A percentile compares a stretch with the other conserved stretches of the same genome.
Conservation (phyloP, 176 grass and related monocot genomes). For the Pontederia crassipes region DNA sequence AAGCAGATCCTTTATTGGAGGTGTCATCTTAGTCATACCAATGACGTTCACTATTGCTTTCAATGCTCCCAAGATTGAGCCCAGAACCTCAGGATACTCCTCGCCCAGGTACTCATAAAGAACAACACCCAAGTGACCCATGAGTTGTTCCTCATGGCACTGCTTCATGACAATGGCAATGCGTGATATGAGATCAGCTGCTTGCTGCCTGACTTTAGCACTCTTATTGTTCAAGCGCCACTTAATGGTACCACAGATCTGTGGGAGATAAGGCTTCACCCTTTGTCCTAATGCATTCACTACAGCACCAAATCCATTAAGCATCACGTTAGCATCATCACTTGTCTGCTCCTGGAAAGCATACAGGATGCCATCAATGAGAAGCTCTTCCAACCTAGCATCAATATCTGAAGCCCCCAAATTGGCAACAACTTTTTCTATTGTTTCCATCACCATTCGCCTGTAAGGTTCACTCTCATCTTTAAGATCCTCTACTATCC, state of each 20-base stretch:
- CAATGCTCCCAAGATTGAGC: conserved; percentile 86
- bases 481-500: conserved; percentile 91
- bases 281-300: conserved; percentile 86
- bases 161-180: conserved; percentile 98
- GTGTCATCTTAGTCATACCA: conserved; percentile 99
- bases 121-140: conserved; percentile 94
- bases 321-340: conserved; percentile 99
- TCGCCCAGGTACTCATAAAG: conserved; percentile 94
- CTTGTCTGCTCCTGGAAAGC: conserved; percentile 99
- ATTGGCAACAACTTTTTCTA: conserved; percentile 94
- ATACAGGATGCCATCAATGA: conserved; percentile 96
- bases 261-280: conserved; percentile 90
- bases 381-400: conserved; percentile 80
- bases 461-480: conserved; percentile 93
- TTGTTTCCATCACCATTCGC: conserved; percentile 99
- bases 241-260: conserved; percentile 99
- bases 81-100: conserved; percentile 95
- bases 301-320: conserved; percentile 98
- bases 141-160: conserved; percentile 91
- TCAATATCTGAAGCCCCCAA: conserved; percentile 96
- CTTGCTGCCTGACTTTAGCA: conserved; percentile 94
- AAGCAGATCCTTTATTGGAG: conserved; percentile 94
- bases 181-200: conserved; percentile 91
- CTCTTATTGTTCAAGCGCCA: conserved; percentile 97
- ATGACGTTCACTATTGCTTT: conserved; percentile 98